A percentile compares a stretch with the other conserved stretches of the same genome.
phyloP scores from a whole-genome alignment of 768 basidiomycete species.

The Xerocomellus dryophilus region DNA sequence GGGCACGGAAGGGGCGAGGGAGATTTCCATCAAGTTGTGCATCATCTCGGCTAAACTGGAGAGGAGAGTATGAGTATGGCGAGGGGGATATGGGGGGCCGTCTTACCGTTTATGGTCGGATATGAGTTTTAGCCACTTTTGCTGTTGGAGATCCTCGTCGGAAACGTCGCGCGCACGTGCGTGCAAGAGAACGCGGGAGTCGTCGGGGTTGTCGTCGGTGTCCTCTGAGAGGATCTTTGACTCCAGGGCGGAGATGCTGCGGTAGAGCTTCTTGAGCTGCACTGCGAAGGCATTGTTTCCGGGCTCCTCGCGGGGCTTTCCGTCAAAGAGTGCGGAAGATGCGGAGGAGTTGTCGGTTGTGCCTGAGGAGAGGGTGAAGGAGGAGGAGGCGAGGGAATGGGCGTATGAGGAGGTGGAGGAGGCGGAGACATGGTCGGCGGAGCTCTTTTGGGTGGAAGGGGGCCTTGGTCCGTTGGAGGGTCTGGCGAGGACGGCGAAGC shows the following conservation, averaged over 20 bases:
- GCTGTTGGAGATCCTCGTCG: conserved; percentile 63
- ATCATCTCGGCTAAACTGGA: conserved; percentile 87
- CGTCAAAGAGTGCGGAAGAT: conserved; percentile 68
- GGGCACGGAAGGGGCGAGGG: conserved; percentile 83
- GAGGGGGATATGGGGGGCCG: background rate
- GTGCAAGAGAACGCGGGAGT: conserved; percentile 36
- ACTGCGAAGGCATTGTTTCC: conserved; percentile 65
- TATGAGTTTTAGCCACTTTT: conserved; percentile 72
- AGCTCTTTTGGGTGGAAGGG: conserved; percentile 54
- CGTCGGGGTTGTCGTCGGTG: conserved; percentile 49
- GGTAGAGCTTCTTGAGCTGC: conserved; percentile 80
- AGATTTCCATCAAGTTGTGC: conserved; percentile 82
- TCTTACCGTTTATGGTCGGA: conserved; percentile 82
- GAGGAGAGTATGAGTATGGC: conserved; percentile 2
- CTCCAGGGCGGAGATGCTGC: conserved; percentile 78
- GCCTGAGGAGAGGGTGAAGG: conserved; percentile 68
- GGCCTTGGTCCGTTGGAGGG: conserved; percentile 42
- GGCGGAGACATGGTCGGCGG: conserved; percentile 69
- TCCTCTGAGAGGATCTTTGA: conserved; percentile 65
- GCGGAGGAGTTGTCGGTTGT: conserved; percentile 75
- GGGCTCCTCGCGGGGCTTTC: conserved; percentile 49
- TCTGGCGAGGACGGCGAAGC: conserved; percentile 67
- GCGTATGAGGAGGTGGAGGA: conserved; percentile 76
- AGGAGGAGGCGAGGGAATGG: conserved; percentile 63
- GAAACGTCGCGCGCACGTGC: conserved; percentile 31